Evolutionary conservation across 768 basidiomycete species (phyloP), one percentile per base, ranked within the genome.

Genomic region (Postia placenta): DNA sequence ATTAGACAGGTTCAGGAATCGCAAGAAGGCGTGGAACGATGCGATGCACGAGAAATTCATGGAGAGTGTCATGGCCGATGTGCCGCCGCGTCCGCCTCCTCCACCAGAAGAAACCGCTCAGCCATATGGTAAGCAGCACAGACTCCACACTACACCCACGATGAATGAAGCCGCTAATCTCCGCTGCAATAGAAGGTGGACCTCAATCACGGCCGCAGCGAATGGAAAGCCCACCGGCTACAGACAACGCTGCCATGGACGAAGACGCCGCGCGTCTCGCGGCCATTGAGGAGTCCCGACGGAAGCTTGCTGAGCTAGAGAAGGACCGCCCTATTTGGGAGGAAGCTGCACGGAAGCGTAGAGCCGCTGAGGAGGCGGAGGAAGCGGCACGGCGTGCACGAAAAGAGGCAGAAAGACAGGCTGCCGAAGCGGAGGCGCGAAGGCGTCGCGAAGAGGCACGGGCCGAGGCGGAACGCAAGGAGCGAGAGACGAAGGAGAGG

Each of bases 251-350:
- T 15, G 22, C 14, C 2, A 15, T 39, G 6, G 46, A 48, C 41
- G 64, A 72, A 35, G 74, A 76, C 24, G 65, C 59, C 11, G 59
- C 56, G 3, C 71, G 69, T 43, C 65, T 59, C 38, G 71, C 71
- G 12, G 67, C 67, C 23, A 78, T 87, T 50, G 79, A 74, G 17
- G 80, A 84, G 60, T 84, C 85, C 3, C 75, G 79, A 37, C 74
- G 78, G 36, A 87, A 85, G 58, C 69, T 85, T 33, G 80, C 77
- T 4, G 81, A 87, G 54, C 74, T 87, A 2, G 83, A 86, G 57
- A 69, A 67, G 39, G 83, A 85, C 62, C 61, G 73, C 17, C 83
- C 82, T 0, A 51, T 82, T 9, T 84, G 80, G 80, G 80, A 84
- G 56, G 73, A 69, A 53, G 69, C 70, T 28, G 77, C 76, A 9